Evolutionary conservation across 2,329 filamentous ascomycete genomes (phyloP), one percentile per base, ranked within the genome.

Genomic region (Clonostachys byssicola): DNA sequence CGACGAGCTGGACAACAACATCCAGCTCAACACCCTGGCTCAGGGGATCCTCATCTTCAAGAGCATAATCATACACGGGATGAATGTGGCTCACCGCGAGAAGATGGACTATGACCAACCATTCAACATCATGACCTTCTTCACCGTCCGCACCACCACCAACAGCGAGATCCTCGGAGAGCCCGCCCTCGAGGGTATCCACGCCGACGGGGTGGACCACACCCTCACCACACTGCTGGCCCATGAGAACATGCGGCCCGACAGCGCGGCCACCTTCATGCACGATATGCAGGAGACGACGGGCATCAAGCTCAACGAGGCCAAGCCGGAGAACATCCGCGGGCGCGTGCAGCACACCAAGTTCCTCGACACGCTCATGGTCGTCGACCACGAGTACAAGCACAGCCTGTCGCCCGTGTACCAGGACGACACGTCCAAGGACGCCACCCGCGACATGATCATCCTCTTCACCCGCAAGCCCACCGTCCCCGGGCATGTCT

Each of bases 41-140:
- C 61, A 63, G 47, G 61, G 60, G 18, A 50, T 64, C 23, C 47
- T 64, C 36, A 48, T 54, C 42, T 62, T 64, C 54, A 64, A 64
- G 49, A 50, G 54, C 41, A 49, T 62, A 46, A 50, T 61, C 12
- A 45, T 60, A 40, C 55, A 60, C 40, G 58, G 57, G 36, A 47
- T 60, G 8, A 42, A 47, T 8, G 53, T 52, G 17, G 47, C 49
- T 16, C 53, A 49, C 10, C 56, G 59, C 1, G 51, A 53, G 17
- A 53, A 52, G 42, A 54, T 64, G 6, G 50, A 60, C 54, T 64
- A 63, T 49, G 49, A 52, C 20, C 47, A 46, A 33, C 51, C 56
- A 44, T 58, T 54, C 45, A 59, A 53, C 49, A 51, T 63, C 34
- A 56, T 54, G 49, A 61, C 57, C 14, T 48, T 62, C 4, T 62